Base-by-base conservation (phyloP, 257 asterid species). In the Solanum verrucosum region DNA sequence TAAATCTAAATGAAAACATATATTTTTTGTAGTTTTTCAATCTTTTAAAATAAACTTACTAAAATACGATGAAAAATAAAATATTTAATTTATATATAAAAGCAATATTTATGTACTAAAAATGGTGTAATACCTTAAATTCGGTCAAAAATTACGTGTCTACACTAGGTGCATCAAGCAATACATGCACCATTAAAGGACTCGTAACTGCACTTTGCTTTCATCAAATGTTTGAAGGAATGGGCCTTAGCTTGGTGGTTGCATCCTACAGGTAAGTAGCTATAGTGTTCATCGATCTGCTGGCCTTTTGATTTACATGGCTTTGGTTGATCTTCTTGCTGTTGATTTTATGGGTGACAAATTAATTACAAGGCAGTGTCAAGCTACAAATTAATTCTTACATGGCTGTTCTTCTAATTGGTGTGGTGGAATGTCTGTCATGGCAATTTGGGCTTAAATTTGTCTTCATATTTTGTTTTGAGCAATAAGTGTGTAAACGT, bases 381-480 rank as follows among this genome's bases (percentile, higher is more conserved):
- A 91, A 86, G 46, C 71, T 91, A 7, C 92, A 91, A 34, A 63
- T 91, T n/a, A 88, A 88, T 40, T 79, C 90, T 13, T 90, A 68
- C 40, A 31, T 85, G 2, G 91, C 87, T 13, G 92, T 91, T 85
- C 88, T 91, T 40, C 27, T 91, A 38, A 38, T 40, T 16, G 92
- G 93, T 13, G 90, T 6, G 93, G 92, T 7, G 92, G 95, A 35
- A 93, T 94, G 98, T 93, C 98, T 23, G 84, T 94, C 44, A 92
- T 94, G 98, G 95, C 98, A 16, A 90, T 84, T 70, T 94, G 96
- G 98, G 94, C 96, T 34, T 77, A 77, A 14, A 40, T 77, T 77
- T 40, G 35, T 68, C 7, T 23, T 21, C 33, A 5, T 35, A 9
- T 2, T 9, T 37, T 37, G 31, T 40, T 77, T 38, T 40, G 31